Conservation (phyloP, 2,329 filamentous ascomycete genomes). For the Westerdykella ornata region DNA sequence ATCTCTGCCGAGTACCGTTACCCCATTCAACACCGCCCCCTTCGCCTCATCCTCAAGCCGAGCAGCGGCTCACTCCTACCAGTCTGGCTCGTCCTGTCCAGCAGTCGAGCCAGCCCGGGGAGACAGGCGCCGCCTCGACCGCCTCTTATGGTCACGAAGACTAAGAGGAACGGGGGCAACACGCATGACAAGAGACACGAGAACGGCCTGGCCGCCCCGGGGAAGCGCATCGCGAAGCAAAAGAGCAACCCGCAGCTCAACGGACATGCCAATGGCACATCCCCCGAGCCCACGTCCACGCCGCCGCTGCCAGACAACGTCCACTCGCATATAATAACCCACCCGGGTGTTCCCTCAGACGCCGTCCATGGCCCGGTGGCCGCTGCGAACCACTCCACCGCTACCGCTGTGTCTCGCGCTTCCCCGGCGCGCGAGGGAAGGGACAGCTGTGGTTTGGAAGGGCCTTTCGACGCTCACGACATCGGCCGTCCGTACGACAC, state of each 20-base stretch:
- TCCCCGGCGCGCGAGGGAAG: constrained; percentile 2
- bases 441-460: constrained; percentile 39
- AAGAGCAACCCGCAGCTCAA: constrained; percentile 43
- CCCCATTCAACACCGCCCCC: constrained; percentile 16
- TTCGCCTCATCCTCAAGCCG: constrained; percentile 8
- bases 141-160: constrained; percentile 45
- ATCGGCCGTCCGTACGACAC: constrained; percentile 28
- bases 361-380: constrained; percentile 6
- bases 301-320: constrained; percentile 37
- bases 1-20: too few species aligned
- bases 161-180: constrained; percentile 42
- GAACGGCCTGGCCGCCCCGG: constrained; percentile 75
- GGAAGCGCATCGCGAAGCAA: constrained; percentile 56
- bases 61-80: constrained; percentile 35
- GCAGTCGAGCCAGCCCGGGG: constrained; percentile 38
- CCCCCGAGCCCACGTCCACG: constrained; percentile 19
- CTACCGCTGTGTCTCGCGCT: constrained; percentile 7
- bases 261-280: constrained; percentile 38
- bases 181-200: constrained; percentile 62
- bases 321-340: constrained; percentile 32
- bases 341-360: constrained; percentile 5
- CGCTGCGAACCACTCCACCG: constrained; percentile 2
- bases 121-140: constrained; percentile 29
- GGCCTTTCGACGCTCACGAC: constrained; percentile 33
- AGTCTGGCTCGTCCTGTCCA: constrained; percentile 43